Percentiles rank a stretch among this genome's conserved stretches.
Evolutionary conservation across 1,139 yeast species (phyloP).

Genomic region (Yamadazyma jaroonii): DNA sequence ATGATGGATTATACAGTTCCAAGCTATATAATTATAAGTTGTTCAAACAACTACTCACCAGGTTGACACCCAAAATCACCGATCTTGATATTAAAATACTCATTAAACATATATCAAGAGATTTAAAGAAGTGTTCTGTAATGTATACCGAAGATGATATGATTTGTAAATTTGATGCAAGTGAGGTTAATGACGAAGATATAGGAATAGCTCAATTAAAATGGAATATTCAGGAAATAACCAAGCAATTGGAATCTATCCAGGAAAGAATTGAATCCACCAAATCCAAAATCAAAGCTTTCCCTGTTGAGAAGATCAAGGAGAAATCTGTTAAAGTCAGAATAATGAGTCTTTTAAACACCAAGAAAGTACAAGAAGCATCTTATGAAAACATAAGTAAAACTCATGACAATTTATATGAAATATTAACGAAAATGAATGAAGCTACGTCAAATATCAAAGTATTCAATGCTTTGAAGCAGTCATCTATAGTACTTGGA

Average conservation of each 20-base stretch:
- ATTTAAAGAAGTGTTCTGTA: conserved; percentile 15
- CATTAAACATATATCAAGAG: conserved; percentile 25
- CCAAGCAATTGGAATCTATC: conserved; percentile 18
- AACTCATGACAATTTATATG: conserved; percentile 35
- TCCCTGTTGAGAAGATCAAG: conserved; percentile 11
- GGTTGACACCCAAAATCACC: conserved; percentile 14
- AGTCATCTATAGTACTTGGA: conserved; percentile 27
- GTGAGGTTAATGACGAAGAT: conserved; percentile 27
- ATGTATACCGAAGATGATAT: conserved; percentile 12
- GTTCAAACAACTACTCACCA: conserved; percentile 15
- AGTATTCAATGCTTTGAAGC: conserved; percentile 22
- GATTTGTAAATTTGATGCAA: conserved; percentile 23
- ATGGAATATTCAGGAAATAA: conserved; percentile 20
- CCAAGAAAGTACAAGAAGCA: conserved; percentile 14
- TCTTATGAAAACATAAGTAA: conserved; percentile 29
- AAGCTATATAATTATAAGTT: conserved; percentile 19
- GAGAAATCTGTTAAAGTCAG: conserved; percentile 11
- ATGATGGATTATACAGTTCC: conserved; percentile 19
- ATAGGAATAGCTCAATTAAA: conserved; percentile 25
- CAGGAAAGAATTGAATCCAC: conserved; percentile 23
- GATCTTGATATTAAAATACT: conserved; percentile 23
- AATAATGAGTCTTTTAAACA: conserved; percentile 10
- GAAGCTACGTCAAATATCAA: conserved; percentile 44
- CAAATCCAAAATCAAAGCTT: conserved; percentile 15
- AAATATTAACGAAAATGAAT: conserved; percentile 43